phyloP scores from a whole-genome alignment of 2,329 filamentous ascomycete genomes.

The Aspergillus thermomutatus region DNA sequence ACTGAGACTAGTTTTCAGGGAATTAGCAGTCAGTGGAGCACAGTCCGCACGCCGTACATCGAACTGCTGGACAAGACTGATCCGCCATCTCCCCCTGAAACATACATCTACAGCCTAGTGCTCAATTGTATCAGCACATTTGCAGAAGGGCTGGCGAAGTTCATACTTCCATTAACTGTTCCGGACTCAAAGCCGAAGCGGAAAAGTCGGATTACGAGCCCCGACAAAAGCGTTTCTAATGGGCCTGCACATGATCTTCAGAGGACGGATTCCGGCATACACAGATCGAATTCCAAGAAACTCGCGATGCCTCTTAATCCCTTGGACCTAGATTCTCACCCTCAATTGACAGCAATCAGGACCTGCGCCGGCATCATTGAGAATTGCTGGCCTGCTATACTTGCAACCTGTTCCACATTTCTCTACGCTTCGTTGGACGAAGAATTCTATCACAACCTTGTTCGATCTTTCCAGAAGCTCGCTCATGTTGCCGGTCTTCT shows the following conservation, averaged over 20 bases:
- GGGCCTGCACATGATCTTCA: conserved; percentile 27
- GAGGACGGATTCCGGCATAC: conserved; percentile 27
- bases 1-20: conserved; percentile 66
- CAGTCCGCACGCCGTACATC: conserved; percentile 79
- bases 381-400: conserved; percentile 89
- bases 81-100: conserved; percentile 77
- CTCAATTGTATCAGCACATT: conserved; percentile 85
- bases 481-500: conserved; percentile 90
- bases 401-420: conserved; percentile 94
- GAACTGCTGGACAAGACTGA: conserved; percentile 93
- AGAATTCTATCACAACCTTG: conserved; percentile 88
- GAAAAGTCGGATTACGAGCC: conserved; percentile 34
- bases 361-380: conserved; percentile 80
- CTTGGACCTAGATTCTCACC: conserved; percentile 68
- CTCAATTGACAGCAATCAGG: conserved; percentile 67
- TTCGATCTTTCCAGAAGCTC: conserved; percentile 91
- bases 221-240: conserved; percentile 36
- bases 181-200: conserved; percentile 62
- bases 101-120: conserved; percentile 87
- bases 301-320: conserved; percentile 70
- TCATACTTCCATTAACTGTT: conserved; percentile 86
- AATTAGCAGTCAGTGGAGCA: conserved; percentile 89
- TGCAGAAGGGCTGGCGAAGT: conserved; percentile 89
- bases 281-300: conserved; percentile 23
- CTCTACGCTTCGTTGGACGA: conserved; percentile 87